Percentiles rank a stretch among this genome's conserved stretches.
Evolutionary conservation across 805 yeast genomes (phyloP).

Genomic region (Wickerhamiella qilinensis): DNA sequence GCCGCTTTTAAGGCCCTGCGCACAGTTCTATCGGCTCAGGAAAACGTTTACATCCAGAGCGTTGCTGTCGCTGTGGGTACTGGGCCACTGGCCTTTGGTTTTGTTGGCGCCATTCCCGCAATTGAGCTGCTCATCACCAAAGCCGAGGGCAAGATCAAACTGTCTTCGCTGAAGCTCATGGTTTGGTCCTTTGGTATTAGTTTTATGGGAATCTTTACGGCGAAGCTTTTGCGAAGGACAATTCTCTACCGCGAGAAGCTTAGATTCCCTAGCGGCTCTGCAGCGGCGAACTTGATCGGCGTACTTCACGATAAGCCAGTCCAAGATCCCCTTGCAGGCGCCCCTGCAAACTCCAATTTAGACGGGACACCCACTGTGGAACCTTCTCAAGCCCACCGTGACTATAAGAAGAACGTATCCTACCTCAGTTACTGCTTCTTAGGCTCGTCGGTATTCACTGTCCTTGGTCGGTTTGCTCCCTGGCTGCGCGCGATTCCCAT

Average conservation of each 20-base stretch:
- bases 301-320: constrained; percentile 56
- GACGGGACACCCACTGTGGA: constrained; percentile 4
- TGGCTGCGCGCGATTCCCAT: constrained; percentile 51
- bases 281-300: constrained; percentile 84
- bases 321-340: background rate
- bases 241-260: constrained; percentile 77
- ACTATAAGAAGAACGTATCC: constrained; percentile 35
- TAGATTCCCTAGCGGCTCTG: constrained; percentile 89
- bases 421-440: constrained; percentile 44
- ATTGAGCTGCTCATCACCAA: constrained; percentile 70
- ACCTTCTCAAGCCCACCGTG: background rate
- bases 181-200: constrained; percentile 81
- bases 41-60: constrained; percentile 82
- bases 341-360: background rate
- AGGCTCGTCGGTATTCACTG: constrained; percentile 57
- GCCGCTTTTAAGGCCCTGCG: constrained; percentile 55
- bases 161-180: constrained; percentile 38
- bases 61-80: constrained; percentile 95
- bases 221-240: constrained; percentile 72
- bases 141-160: constrained; percentile 37
- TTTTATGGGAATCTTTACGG: constrained; percentile 90
- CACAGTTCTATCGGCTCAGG: constrained; percentile 51
- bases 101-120: constrained; percentile 92
- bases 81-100: constrained; percentile 89
- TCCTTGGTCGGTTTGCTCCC: constrained; percentile 60